Base-by-base conservation (phyloP, 2,329 filamentous ascomycete species). In the Rhynchosporium agropyri region DNA sequence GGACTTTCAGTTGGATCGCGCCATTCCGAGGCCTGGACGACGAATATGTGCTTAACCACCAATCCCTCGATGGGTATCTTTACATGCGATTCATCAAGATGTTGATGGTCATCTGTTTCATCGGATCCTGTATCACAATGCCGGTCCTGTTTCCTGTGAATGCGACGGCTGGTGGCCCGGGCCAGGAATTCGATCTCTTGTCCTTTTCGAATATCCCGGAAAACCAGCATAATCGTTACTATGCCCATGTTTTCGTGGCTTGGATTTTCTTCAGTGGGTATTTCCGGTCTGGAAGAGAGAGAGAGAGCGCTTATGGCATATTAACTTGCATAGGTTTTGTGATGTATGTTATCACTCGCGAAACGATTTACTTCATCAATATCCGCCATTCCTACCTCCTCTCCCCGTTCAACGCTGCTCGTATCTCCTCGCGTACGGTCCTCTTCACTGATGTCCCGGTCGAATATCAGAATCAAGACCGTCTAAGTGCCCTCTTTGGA, bases 311-410 rank as follows among this genome's bases (percentile, higher is more conserved):
- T 8, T 20, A 20, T 20, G 6, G 4, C 2, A 43, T 48, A 48
- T 64, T 65, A 58, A 65, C 26, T 12, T 2, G 15, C 28, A 9
- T 13, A 71, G 85, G 84, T 49, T 97, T 97, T 74, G 83, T 98
- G 68, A 89, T 97, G 78, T 96, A 90, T 77, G 89, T 91, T 72
- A 86, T 98, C 66, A 89, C 92, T 62, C 85, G 92, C 63, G 94
- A 98, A 76, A 88, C 87, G 72, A 89, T 97, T 69, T 96, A 89
- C 82, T 96, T 91, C 76, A 89, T 97, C 79, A 96, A 96, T 71
- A 78, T 97, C 57, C 90, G 93, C 65, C 93, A 97, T 77, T 92
- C 93, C 0, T 97, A 96, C 77, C 85, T 95, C 51, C 84, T 96
- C 63, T 92, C 92, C 15, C 91, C 92, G 13, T 82, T 91, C 58